Evolutionary conservation across 2,329 filamentous ascomycete genomes (phyloP).

Genomic region (Mycosphaerelloides madeirae): DNA sequence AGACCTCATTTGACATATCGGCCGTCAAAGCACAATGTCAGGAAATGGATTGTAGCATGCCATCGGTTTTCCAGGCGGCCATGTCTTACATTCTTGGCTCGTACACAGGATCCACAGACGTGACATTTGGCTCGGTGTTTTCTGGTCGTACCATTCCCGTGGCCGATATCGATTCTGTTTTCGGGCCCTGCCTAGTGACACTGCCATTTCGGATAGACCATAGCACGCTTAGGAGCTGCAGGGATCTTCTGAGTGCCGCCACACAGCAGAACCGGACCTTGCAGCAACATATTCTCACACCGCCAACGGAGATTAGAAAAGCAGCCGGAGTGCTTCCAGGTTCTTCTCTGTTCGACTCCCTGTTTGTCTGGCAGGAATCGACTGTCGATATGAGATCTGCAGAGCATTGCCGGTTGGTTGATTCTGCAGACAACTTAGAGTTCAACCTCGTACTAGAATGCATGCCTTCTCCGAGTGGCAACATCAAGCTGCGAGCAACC

Average conservation of each 20-base stretch:
- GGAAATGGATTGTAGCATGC: conserved; percentile 51
- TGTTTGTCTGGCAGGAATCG: conserved; percentile 83
- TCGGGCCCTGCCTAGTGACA: conserved; percentile 76
- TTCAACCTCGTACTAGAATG: conserved; percentile 72
- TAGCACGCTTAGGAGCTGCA: conserved; percentile 46
- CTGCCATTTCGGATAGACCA: conserved; percentile 67
- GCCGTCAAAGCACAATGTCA: conserved; percentile 9
- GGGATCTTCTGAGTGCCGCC: conserved; percentile 59
- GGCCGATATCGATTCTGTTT: conserved; percentile 62
- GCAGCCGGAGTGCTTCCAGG: conserved; percentile 52
- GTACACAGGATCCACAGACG: conserved; percentile 61
- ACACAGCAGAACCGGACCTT: conserved; percentile 62
- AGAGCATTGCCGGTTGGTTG: conserved; percentile 42
- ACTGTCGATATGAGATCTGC: conserved; percentile 37
- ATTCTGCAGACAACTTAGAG: conserved; percentile 67
- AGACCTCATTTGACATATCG: conserved; percentile 9
- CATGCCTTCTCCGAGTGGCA: conserved; percentile 51
- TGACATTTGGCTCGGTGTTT: conserved; percentile 72
- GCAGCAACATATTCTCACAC: conserved; percentile 59
- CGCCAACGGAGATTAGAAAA: conserved; percentile 66
- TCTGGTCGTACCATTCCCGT: conserved; percentile 76
- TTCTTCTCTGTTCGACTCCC: conserved; percentile 63
- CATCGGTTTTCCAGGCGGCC: conserved; percentile 72
- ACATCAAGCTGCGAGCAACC: conserved; percentile 50
- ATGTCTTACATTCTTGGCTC: conserved; percentile 61